A percentile compares a stretch with the other conserved stretches of the same genome.
phyloP scores from a whole-genome alignment of 169 alveolate genomes.

The Eimeria tenella region DNA sequence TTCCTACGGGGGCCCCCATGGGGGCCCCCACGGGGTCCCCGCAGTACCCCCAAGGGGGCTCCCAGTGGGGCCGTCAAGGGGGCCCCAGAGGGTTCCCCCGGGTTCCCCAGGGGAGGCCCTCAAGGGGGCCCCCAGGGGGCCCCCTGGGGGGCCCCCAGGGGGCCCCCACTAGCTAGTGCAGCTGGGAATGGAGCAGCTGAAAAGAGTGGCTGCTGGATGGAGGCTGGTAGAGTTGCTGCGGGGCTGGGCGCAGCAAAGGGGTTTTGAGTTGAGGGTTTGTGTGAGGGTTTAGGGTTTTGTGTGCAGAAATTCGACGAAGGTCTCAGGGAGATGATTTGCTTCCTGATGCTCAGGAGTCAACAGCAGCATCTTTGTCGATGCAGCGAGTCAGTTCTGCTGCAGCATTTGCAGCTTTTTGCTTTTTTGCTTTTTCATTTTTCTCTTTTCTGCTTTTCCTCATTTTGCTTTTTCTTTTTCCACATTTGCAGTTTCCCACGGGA shows the following conservation, averaged over 20 bases:
- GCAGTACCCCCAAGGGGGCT: too few species aligned
- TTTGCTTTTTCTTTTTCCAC: background rate
- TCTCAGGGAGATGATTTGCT: slow-evolving; percentile 64
- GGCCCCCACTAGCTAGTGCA: too few species aligned
- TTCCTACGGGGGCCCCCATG: background rate
- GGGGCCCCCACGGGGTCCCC: background rate
- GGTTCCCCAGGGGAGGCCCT: too few species aligned
- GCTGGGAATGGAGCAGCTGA: too few species aligned
- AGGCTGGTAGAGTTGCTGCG: background rate
- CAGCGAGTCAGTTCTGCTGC: slow-evolving; percentile 4
- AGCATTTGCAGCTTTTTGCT: background rate
- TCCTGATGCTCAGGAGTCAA: slow-evolving; percentile 37
- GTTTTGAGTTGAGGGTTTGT: background rate
- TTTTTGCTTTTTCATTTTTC: background rate
- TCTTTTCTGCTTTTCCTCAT: background rate
- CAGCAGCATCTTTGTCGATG: slow-evolving; percentile 16
- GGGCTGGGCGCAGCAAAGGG: background rate
- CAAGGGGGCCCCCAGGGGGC: too few species aligned
- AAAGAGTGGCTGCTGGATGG: background rate
- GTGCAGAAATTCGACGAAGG: slow-evolving; percentile 63
- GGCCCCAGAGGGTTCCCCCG: too few species aligned
- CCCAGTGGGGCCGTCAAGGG: too few species aligned
- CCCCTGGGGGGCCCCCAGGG: too few species aligned
- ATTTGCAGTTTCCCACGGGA: background rate
- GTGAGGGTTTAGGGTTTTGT: slow-evolving; percentile 34